Conservation (phyloP, 2,329 filamentous ascomycete genomes). For the Phoma herbarum region DNA sequence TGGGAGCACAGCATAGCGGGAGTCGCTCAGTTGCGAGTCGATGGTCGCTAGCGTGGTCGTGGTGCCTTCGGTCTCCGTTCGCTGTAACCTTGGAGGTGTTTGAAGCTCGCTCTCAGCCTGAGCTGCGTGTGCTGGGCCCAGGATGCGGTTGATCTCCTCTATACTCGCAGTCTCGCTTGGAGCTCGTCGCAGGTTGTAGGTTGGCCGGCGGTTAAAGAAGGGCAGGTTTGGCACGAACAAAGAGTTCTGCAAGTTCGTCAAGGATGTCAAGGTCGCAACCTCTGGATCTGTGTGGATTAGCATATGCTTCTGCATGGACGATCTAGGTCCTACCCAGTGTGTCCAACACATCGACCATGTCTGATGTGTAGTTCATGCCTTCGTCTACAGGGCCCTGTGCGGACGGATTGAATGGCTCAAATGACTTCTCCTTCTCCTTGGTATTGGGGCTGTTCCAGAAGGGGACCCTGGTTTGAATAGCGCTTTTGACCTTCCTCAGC, state of each 20-base stretch:
- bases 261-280: slow-evolving; percentile 80
- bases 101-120: slow-evolving; percentile 28
- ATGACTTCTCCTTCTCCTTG: slow-evolving; percentile 18
- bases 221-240: slow-evolving; percentile 87
- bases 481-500: slow-evolving; percentile 41
- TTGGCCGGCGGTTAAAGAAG: slow-evolving; percentile 78
- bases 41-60: slow-evolving; percentile 64
- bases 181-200: slow-evolving; percentile 73
- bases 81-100: slow-evolving; percentile 31
- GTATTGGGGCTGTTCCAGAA: slow-evolving; percentile 35
- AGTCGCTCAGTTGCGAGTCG: slow-evolving; percentile 72
- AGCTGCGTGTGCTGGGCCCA: slow-evolving; percentile 33
- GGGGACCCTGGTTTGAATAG: slow-evolving; percentile 39
- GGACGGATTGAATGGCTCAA: slow-evolving; percentile 7
- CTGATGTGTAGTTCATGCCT: slow-evolving; percentile 63
- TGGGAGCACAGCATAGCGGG: slow-evolving; percentile 80
- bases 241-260: slow-evolving; percentile 91
- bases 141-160: slow-evolving; percentile 41
- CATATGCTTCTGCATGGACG: not conserved
- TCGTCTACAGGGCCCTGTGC: slow-evolving; percentile 7
- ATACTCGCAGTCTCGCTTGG: slow-evolving; percentile 49
- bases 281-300: slow-evolving; percentile 71
- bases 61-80: slow-evolving; percentile 38
- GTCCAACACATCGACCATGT: slow-evolving; percentile 73
- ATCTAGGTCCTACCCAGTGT: slow-evolving; percentile 65